phyloP scores from a whole-genome alignment of 2,329 filamentous ascomycete species.

The Hypoxylon sp. region DNA sequence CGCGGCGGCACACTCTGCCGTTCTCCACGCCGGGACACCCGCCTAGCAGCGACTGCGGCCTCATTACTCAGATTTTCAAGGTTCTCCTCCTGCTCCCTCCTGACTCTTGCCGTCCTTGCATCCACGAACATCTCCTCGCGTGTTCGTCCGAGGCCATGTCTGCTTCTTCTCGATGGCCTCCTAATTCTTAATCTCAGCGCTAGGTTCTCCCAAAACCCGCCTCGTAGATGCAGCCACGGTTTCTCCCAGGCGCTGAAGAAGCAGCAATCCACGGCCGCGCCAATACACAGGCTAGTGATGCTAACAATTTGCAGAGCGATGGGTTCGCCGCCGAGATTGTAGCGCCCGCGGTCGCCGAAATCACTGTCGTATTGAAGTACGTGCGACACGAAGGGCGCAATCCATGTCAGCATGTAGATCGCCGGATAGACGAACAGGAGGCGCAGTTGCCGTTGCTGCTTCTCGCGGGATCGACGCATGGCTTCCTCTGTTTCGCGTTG shows the following conservation, averaged over 20 bases:
- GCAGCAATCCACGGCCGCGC: constrained; percentile 77
- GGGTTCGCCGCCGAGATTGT: constrained; percentile 52
- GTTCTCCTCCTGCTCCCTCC: constrained; percentile 67
- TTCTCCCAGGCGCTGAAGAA: constrained; percentile 79
- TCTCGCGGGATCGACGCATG: constrained; percentile 62
- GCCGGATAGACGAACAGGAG: constrained; percentile 83
- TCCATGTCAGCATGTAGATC: constrained; percentile 80
- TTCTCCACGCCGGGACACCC: constrained; percentile 13
- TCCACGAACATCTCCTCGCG: constrained; percentile 69
- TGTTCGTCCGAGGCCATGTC: constrained; percentile 59
- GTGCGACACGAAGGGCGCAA: constrained; percentile 78
- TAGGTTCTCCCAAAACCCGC: constrained; percentile 54
- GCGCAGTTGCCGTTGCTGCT: constrained; percentile 77
- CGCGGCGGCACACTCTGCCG: constrained; percentile 31
- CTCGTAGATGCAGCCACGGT: constrained; percentile 74
- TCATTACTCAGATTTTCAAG: constrained; percentile 45
- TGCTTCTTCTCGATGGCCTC: constrained; percentile 23
- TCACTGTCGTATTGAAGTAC: constrained; percentile 68
- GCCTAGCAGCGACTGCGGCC: constrained; percentile 37
- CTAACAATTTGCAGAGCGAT: constrained; percentile 69
- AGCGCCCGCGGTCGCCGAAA: not conserved
- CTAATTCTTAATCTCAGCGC: constrained; percentile 44
- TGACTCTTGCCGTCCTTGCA: constrained; percentile 62
- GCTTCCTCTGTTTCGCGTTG: constrained; percentile 52
- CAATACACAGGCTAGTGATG: constrained; percentile 72